Base-by-base conservation (phyloP, 441 rosid genomes). In the Gossypium davidsonii region DNA sequence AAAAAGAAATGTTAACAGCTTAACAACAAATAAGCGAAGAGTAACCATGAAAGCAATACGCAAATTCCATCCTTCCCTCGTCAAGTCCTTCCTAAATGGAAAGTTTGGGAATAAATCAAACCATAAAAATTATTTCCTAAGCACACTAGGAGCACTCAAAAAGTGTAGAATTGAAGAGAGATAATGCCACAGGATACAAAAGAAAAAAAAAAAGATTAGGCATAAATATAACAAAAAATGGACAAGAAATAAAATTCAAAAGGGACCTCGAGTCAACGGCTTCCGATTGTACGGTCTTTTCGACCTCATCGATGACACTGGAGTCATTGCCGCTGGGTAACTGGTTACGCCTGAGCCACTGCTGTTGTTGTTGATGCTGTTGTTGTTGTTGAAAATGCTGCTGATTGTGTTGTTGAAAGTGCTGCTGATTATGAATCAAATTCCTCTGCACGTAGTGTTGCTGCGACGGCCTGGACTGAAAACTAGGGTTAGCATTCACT, bases 341-440 rank as follows among this genome's bases (percentile, higher is more conserved):
- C 85, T 92, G 91, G 75, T 73, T 74, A 73, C 96, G 88, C 81
- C 95, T 87, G 70, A 89, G 79, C 99, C 98, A 90, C 56, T 89
- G 93, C n/a, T 91, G 92, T 7, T 57, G 31, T 26, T 85, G 88
- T 0, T 85, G 88, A 0, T 89, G 93, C n/a, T 91, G 92, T 7
- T 57, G 31, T 26, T 85, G 88, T 1, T 84, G 87, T 3, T 21
- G 61, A 0, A 20, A 12, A 2, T 57, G 61, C 3, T 57, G 61
- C 0, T 82, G 86, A 1, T 42, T 52, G 0, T 61, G 76, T 5
- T 61, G 69, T 11, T 73, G 62, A 57, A 57, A 57, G 8, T 57
- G 62, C 31, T 57, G 62, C 5, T 57, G 62, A 57, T 57, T 57
- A 14, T 57, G 62, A n/a, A 23, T 34, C 62, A 57, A 57, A 57